Base-by-base conservation (phyloP, 192 early-diverging fungal genomes). In the Backusella tarrabulga region DNA sequence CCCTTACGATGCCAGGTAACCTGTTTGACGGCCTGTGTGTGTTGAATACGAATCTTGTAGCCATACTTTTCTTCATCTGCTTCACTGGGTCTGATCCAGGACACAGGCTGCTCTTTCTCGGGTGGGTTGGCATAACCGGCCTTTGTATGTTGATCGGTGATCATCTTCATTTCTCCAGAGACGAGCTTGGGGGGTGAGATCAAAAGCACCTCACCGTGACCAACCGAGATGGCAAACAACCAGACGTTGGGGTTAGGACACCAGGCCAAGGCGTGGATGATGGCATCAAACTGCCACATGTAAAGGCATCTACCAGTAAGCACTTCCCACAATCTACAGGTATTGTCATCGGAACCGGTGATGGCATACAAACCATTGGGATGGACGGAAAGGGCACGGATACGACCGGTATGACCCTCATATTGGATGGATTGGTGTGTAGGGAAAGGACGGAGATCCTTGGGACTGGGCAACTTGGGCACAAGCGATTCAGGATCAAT, bases 1-100 rank as follows among this genome's bases (percentile, higher is more conserved):
- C 98, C 98, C 81, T 94, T 97, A 69, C 94, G 87, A 84, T 99
- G 98, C 98, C 98, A 99, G 34, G 88, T 87, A 52, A 99, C 83
- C 71, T 91, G 89, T 75, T 93, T 96, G 38, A 96, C 93, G 12
- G 86, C 81, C 74, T 89, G 83, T 74, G 79, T 79, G 80, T 91
- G 89, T 23, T 84, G 67, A 21, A 93, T 70, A 44, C 80, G 69
- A 1, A 93, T 78, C 63, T 84, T 81, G 50, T 68, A 79, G n/a
- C 79, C 84, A 32, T 84, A 68, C 21, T 73, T 78, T 26, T 67
- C 75, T 70, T 91, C 81, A 81, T 93, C 85, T 23, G 75, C 76
- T 52, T 81, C 84, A 17, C 84, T 84, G 7, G 91, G 87, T 72
- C 83, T 86, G 34, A 81, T 77, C 92, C 91, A 92, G 23, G 75